A percentile compares a stretch with the other conserved stretches of the same genome.
Conservation (phyloP, 305 asterid genomes). For the Fraxinus floribunda region DNA sequence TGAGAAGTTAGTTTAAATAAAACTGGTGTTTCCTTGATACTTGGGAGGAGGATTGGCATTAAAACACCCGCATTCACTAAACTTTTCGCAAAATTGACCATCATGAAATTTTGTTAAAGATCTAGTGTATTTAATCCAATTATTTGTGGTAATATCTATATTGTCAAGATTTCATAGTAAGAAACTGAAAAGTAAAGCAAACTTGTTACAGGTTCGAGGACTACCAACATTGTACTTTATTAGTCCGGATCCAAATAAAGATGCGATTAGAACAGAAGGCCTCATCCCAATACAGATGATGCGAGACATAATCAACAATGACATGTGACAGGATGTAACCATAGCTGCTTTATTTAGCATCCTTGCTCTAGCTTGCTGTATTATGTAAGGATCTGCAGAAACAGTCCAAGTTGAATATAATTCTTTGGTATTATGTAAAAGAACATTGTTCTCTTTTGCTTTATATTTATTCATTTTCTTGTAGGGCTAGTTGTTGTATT, state of each 20-base stretch:
- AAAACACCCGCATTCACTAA: not conserved
- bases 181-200: not conserved
- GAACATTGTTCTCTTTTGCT: not conserved
- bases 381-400: not conserved
- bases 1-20: not conserved
- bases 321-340: conserved; percentile 45
- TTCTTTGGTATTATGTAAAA: not conserved
- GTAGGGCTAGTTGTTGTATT: not conserved
- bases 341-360: not conserved
- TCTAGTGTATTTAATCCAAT: not conserved
- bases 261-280: conserved; percentile 91
- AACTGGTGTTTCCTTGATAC: not conserved
- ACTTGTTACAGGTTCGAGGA: conserved; percentile 72
- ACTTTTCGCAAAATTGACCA: not conserved
- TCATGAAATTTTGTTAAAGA: not conserved
- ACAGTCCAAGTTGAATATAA: not conserved
- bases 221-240: conserved; percentile 82
- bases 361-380: not conserved
- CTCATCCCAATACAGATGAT: conserved; percentile 89
- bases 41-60: not conserved
- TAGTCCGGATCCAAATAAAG: conserved; percentile 81
- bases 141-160: not conserved
- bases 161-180: not conserved
- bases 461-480: not conserved
- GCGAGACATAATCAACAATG: conserved; percentile 78